These are phyloP conservation scores for Zygnema cylindricum DNA, from an alignment of 139 green algal species.

Conservation along the genomic window DNA sequence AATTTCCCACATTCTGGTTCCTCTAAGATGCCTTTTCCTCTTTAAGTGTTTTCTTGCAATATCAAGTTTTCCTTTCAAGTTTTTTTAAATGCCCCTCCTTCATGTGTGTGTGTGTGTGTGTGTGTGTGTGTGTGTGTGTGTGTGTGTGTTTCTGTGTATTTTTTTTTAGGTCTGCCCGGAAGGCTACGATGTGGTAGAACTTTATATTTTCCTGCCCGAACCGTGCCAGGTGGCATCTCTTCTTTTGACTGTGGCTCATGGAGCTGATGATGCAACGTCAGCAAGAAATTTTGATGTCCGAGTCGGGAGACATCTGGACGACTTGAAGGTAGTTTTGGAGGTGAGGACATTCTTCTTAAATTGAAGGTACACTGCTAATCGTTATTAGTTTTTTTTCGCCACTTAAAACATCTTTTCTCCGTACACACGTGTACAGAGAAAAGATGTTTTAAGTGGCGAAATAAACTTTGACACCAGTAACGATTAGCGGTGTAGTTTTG, in stretches of 20 bases:
- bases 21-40: too few relatives aligned
- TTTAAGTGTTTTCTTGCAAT: too few relatives aligned
- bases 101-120: neutral
- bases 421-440: too few relatives aligned
- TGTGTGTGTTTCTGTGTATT: too few relatives aligned
- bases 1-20: too few relatives aligned
- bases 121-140: neutral
- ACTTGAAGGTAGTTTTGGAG: constrained; percentile 44
- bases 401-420: too few relatives aligned
- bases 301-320: constrained; percentile 38
- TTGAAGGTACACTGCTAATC: too few relatives aligned
- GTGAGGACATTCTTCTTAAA: constrained; percentile 32
- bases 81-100: neutral
- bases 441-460: too few relatives aligned
- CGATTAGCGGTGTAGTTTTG: too few relatives aligned
- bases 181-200: constrained; percentile 31
- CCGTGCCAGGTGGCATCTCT: constrained; percentile 53
- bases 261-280: constrained; percentile 27
- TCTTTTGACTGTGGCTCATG: constrained; percentile 60
- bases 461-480: too few relatives aligned
- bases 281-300: constrained; percentile 57
- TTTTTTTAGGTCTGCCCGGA: constrained; percentile 39
- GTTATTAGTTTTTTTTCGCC: too few relatives aligned
- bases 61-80: constrained; percentile 26
- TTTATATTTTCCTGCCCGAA: constrained; percentile 58